Conservation (phyloP, 768 basidiomycete species). For the Crassisporium funariophilum region DNA sequence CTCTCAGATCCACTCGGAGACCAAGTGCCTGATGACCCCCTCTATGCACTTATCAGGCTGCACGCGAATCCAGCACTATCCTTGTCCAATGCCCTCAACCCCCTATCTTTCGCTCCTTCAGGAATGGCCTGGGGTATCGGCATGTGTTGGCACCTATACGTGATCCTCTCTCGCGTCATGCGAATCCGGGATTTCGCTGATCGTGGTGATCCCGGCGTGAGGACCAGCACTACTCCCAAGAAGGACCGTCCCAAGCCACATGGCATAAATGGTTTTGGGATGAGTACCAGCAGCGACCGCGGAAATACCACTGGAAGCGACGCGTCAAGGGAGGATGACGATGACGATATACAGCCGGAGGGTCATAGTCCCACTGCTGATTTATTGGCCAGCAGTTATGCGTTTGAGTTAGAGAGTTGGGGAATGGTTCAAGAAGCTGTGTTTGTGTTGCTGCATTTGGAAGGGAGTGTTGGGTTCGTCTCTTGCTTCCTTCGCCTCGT, state of each 20-base stretch:
- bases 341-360: constrained; percentile 40
- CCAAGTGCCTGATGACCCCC: constrained; percentile 53
- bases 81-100: constrained; percentile 67
- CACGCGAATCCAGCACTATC: constrained; percentile 72
- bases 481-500: constrained; percentile 37
- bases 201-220: constrained; percentile 52
- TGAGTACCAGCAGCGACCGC: constrained; percentile 8
- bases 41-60: constrained; percentile 82
- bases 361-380: constrained; percentile 88
- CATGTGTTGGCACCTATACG: constrained; percentile 90
- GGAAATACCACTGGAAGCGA: constrained; percentile 29
- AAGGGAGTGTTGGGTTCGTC: constrained; percentile 75
- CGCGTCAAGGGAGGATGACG: constrained; percentile 45
- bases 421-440: constrained; percentile 84
- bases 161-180: constrained; percentile 82
- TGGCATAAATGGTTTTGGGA: constrained; percentile 25
- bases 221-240: constrained; percentile 16
- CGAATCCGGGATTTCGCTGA: constrained; percentile 88
- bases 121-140: constrained; percentile 71
- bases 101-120: constrained; percentile 73
- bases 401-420: constrained; percentile 78
- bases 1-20: constrained; percentile 38
- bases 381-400: constrained; percentile 80
- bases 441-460: constrained; percentile 89
- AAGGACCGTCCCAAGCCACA: constrained; percentile 13